These are phyloP conservation scores for Porcisia deanei DNA, from an alignment of 208 protist species.

Conservation along the genomic window DNA sequence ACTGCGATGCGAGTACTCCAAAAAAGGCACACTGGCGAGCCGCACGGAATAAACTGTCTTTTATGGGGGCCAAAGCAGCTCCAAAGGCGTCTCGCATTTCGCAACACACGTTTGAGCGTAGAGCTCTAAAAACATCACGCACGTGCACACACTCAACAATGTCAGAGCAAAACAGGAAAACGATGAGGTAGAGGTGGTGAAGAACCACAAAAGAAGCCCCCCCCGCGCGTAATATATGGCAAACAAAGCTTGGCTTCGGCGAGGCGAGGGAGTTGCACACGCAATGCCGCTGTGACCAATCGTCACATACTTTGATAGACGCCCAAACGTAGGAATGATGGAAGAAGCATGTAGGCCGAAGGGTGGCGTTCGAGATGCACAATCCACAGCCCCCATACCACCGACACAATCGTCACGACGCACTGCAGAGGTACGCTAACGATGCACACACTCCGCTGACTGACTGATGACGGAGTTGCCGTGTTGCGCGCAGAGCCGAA, in stretches of 20 bases:
- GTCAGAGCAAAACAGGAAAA: too few relatives aligned
- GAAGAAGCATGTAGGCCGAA: slow-evolving; percentile 15
- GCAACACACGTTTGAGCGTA: too few relatives aligned
- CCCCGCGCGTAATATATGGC: neutral
- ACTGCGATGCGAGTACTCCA: too few relatives aligned
- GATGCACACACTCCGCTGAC: slow-evolving; percentile 37
- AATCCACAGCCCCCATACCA: slow-evolving; percentile 55
- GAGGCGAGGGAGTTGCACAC: neutral
- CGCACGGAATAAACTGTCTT: too few relatives aligned
- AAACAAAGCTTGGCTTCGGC: neutral
- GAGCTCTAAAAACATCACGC: too few relatives aligned
- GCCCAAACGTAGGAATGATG: neutral
- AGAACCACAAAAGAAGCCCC: too few relatives aligned
- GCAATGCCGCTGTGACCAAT: neutral
- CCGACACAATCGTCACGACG: slow-evolving; percentile 41
- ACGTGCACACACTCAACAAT: too few relatives aligned
- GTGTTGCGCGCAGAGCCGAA: neutral
- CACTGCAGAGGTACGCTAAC: slow-evolving; percentile 55
- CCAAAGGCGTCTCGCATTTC: too few relatives aligned
- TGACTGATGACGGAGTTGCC: slow-evolving; percentile 11
- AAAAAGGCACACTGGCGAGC: too few relatives aligned
- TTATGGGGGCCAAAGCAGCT: too few relatives aligned
- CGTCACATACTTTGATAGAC: slow-evolving; percentile 1
- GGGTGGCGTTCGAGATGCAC: slow-evolving; percentile 29
- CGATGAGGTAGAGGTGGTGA: too few relatives aligned